Percentiles rank a stretch among this genome's conserved stretches.
These are phyloP conservation scores for Torulaspora indica DNA, from an alignment of 805 yeast species.

Conservation along the genomic window DNA sequence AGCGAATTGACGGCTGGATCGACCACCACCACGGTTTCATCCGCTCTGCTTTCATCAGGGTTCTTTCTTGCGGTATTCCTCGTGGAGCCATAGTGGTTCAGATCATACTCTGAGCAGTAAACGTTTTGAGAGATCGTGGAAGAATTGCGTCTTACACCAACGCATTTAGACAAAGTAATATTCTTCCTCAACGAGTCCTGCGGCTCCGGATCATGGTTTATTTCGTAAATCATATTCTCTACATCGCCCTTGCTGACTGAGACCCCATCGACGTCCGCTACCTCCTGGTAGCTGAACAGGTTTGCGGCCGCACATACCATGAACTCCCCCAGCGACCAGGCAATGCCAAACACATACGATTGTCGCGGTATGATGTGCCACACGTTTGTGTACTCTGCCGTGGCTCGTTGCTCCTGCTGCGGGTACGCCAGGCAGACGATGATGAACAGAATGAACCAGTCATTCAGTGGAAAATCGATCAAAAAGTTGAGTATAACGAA, in stretches of 20 bases:
- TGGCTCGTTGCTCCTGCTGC: constrained; percentile 23
- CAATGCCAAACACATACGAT: constrained; percentile 38
- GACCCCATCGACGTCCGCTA: not conserved
- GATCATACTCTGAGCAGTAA: constrained; percentile 21
- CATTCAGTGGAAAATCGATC: constrained; percentile 33
- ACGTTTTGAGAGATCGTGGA: constrained; percentile 34
- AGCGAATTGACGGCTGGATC: constrained; percentile 26
- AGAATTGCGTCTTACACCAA: constrained; percentile 37
- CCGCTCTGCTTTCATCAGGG: not conserved
- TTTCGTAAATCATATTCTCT: constrained; percentile 4
- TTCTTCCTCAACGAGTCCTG: constrained; percentile 22
- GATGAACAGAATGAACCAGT: constrained; percentile 37
- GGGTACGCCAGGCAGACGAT: constrained; percentile 40
- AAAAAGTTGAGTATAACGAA: constrained; percentile 31
- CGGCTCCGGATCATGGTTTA: constrained; percentile 1
- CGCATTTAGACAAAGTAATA: constrained; percentile 38
- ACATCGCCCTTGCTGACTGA: not conserved
- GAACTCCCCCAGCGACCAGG: constrained; percentile 37
- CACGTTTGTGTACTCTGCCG: not conserved
- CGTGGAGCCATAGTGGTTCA: constrained; percentile 14
- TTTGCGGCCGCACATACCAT: constrained; percentile 27
- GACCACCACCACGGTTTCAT: constrained; percentile 18
- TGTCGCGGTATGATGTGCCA: constrained; percentile 43
- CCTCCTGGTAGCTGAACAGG: constrained; percentile 28
- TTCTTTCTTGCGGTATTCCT: not conserved